phyloP scores from a whole-genome alignment of 1,284 basidiomycete species.

The Pholiota adiposa region DNA sequence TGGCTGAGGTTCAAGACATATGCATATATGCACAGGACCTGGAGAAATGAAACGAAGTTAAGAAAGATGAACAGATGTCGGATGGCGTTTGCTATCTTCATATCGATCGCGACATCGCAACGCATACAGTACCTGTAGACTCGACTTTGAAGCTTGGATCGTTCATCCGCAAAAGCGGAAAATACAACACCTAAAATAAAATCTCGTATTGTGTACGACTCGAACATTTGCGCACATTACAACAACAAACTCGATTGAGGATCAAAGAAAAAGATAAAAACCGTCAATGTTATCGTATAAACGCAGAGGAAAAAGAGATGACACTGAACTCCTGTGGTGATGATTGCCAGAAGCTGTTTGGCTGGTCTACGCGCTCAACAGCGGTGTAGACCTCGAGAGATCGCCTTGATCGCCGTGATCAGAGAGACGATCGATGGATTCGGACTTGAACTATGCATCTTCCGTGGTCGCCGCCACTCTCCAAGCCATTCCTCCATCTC shows the following conservation, averaged over 20 bases:
- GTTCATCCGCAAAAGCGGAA: background rate
- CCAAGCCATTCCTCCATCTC: background rate
- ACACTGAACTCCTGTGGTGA: slow-evolving; percentile 12
- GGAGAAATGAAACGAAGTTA: background rate
- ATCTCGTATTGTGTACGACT: slow-evolving; percentile 7
- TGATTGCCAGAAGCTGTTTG: background rate
- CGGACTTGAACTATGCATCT: background rate
- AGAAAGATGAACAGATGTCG: background rate
- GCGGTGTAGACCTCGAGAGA: background rate
- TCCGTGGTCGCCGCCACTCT: background rate
- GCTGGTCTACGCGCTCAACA: background rate
- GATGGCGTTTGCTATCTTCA: background rate
- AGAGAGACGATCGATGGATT: background rate
- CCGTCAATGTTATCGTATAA: slow-evolving; percentile 8
- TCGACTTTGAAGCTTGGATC: background rate
- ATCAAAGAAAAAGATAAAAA: background rate
- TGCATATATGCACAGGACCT: background rate
- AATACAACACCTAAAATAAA: background rate
- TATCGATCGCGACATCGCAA: background rate
- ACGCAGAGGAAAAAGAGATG: slow-evolving; percentile 1
- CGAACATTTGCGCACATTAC: slow-evolving; percentile 1
- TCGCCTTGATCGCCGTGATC: background rate
- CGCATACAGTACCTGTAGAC: background rate
- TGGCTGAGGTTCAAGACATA: background rate
- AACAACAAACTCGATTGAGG: background rate